phyloP scores from a whole-genome alignment of 2,329 filamentous ascomycete genomes.

The Cercospora citrullina region DNA sequence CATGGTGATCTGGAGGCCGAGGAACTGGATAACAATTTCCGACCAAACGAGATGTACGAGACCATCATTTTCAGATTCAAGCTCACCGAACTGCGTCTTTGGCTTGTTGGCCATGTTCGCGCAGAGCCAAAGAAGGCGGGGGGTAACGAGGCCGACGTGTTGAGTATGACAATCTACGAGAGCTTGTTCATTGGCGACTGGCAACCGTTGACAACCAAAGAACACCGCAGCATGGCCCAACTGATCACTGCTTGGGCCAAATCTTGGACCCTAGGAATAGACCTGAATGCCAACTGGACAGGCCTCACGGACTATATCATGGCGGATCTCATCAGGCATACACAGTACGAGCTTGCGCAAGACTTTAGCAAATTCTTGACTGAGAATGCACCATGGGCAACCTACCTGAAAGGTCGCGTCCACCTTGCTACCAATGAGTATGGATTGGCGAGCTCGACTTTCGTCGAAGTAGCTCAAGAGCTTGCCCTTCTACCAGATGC shows the following conservation, averaged over 20 bases:
- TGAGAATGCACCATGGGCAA: constrained; percentile 53
- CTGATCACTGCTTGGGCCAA: constrained; percentile 50
- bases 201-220: constrained; percentile 33
- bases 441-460: constrained; percentile 69
- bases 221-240: constrained; percentile 25
- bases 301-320: constrained; percentile 44
- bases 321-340: constrained; percentile 46
- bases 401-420: constrained; percentile 82
- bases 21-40: constrained; percentile 67
- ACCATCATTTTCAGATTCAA: constrained; percentile 69
- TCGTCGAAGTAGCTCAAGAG: constrained; percentile 67
- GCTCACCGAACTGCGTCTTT: constrained; percentile 71
- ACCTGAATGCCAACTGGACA: constrained; percentile 42
- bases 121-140: constrained; percentile 46
- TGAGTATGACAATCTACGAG: constrained; percentile 40
- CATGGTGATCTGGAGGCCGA: constrained; percentile 76
- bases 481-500: constrained; percentile 22
- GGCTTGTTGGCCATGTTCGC: constrained; percentile 55
- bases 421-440: constrained; percentile 72
- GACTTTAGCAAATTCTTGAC: constrained; percentile 67
- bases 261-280: constrained; percentile 46
- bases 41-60: constrained; percentile 62
- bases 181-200: constrained; percentile 46
- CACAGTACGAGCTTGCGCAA: constrained; percentile 53
- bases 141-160: constrained; percentile 14